phyloP scores from a whole-genome alignment of 768 basidiomycete species.

The Boletus rubropictus region DNA sequence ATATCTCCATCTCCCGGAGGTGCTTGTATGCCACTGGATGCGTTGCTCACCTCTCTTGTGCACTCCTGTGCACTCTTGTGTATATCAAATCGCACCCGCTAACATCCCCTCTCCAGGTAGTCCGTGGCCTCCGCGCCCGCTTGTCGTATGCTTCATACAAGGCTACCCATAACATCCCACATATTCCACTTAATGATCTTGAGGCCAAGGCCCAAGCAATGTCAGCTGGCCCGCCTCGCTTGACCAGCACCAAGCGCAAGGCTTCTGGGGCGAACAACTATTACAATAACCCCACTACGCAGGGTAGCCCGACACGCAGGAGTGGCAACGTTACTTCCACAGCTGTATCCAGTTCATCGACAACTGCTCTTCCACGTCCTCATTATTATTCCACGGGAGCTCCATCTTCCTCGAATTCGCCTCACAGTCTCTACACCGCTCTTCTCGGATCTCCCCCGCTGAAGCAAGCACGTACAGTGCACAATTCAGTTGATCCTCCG shows the following conservation, averaged over 20 bases:
- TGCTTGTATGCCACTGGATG: constrained; percentile 1
- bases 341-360: constrained; percentile 22
- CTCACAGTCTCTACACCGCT: constrained; percentile 65
- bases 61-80: constrained; percentile 9
- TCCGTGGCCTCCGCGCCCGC: constrained; percentile 73
- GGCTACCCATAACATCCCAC: constrained; percentile 65
- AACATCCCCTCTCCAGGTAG: constrained; percentile 50
- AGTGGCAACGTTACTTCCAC: constrained; percentile 44
- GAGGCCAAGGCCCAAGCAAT: constrained; percentile 53
- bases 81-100: constrained; percentile 14
- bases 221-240: constrained; percentile 42
- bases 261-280: constrained; percentile 37
- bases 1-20: constrained; percentile 1
- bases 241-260: constrained; percentile 57
- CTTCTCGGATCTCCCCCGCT: constrained; percentile 72
- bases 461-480: constrained; percentile 74
- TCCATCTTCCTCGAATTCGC: constrained; percentile 35
- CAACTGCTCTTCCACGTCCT: constrained; percentile 34
- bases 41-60: not conserved
- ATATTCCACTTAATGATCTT: constrained; percentile 61
- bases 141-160: constrained; percentile 83
- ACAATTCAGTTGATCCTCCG: constrained; percentile 67
- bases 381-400: constrained; percentile 38
- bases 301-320: constrained; percentile 36
- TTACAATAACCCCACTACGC: constrained; percentile 49